phyloP scores from a whole-genome alignment of 495 filamentous ascomycete genomes.

The Neurospora tetraspora region DNA sequence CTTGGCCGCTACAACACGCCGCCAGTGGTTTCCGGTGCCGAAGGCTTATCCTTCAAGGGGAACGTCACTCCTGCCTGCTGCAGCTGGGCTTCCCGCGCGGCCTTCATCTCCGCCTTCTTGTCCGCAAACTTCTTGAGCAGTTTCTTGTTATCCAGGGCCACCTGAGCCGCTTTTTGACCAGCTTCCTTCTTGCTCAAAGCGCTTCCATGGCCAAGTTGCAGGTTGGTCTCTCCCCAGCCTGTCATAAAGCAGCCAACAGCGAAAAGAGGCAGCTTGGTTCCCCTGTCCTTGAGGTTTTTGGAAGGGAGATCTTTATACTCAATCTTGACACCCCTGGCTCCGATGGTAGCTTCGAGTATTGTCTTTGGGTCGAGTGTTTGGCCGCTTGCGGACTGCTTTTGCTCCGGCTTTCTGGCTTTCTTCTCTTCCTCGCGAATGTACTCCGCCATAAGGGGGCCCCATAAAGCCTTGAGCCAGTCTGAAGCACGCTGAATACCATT shows the following conservation, averaged over 20 bases:
- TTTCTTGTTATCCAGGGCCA: slow-evolving; percentile 51
- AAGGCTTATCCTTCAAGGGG: neutral
- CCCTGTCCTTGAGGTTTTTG: slow-evolving; percentile 41
- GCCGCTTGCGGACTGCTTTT: slow-evolving; percentile 15
- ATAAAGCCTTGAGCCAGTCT: slow-evolving; percentile 61
- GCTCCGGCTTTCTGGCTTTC: slow-evolving; percentile 16
- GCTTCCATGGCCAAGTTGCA: slow-evolving; percentile 55
- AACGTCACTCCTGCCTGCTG: neutral
- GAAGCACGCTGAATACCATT: slow-evolving; percentile 50
- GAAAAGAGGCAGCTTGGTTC: slow-evolving; percentile 50
- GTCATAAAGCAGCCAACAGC: slow-evolving; percentile 59
- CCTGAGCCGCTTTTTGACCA: slow-evolving; percentile 56
- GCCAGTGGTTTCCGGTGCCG: neutral
- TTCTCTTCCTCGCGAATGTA: slow-evolving; percentile 31
- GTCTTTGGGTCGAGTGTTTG: slow-evolving; percentile 26
- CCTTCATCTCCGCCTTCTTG: slow-evolving; percentile 35
- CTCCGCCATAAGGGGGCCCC: slow-evolving; percentile 39
- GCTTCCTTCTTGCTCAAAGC: slow-evolving; percentile 66
- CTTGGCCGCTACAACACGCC: neutral
- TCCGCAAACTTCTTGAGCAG: slow-evolving; percentile 45
- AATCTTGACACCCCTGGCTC: slow-evolving; percentile 50
- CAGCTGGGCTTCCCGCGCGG: slow-evolving; percentile 10
- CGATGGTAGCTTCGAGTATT: slow-evolving; percentile 45
- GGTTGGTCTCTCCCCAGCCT: slow-evolving; percentile 60
- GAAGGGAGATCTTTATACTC: slow-evolving; percentile 53